Evolutionary conservation across 2,329 filamentous ascomycete species (phyloP), one percentile per base, ranked within the genome.

Genomic region (Lachnellula cervina): DNA sequence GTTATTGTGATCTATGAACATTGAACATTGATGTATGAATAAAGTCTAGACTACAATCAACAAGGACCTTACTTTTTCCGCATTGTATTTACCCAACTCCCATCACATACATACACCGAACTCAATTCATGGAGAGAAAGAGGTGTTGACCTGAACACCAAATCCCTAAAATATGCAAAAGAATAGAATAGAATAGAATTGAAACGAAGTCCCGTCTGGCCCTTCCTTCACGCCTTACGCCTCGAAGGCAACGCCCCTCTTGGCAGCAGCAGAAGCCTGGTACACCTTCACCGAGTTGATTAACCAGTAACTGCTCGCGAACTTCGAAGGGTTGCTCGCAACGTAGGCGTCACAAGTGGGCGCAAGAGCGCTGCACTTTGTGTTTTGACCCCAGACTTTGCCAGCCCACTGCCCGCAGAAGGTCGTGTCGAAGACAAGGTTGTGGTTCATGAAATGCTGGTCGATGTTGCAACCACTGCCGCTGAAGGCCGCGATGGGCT

Each of bases 341-440:
- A 96, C 91, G 69, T 83, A 96, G 23, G 83, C 81, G 28, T 84
- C 69, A 75, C 92, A 96, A 0, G 83, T 85, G 40, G 72, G 59
- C 0, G 83, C 88, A 62, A 82, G 76, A 42, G 78, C 72, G 1
- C 78, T 73, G 70, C 88, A 92, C 44, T 80, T 77, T 4, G 72
- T 59, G 57, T 84, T 78, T 34, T 46, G 66, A 23, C 45, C 21
- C 86, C 88, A 96, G 35, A 85, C 82, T 43, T 75, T 69, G 23
- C 89, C 89, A 7, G 91, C 91, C 91, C 91, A 96, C 67, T 51
- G 82, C 19, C 92, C 92, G 71, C 92, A 97, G 70, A 96, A 90
- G 5, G 88, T 88, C 0, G 86, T 94, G 73, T 93, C 84, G 71
- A 94, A 86, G 60, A 93, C 81, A 60, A 97, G 84, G 64, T 86